Evolutionary conservation across 2,329 filamentous ascomycete species (phyloP).

Genomic region (Aspergillus sp.): DNA sequence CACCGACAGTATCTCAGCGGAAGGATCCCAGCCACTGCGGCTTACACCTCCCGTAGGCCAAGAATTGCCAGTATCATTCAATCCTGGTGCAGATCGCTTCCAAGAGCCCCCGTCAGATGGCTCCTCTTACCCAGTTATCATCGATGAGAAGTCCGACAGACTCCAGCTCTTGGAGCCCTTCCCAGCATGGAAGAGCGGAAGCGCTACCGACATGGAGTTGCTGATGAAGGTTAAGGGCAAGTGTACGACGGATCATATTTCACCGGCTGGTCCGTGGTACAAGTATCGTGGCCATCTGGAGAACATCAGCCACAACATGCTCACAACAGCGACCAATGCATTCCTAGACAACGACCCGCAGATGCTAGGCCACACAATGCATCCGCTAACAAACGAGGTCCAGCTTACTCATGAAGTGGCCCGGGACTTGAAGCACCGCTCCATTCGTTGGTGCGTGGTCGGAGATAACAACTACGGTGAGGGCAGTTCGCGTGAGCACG

Average conservation of each 20-base stretch:
- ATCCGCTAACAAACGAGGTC: slow-evolving; percentile 75
- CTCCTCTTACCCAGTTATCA: slow-evolving; percentile 7
- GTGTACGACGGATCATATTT: slow-evolving; percentile 93
- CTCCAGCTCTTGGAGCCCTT: slow-evolving; percentile 23
- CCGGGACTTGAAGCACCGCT: slow-evolving; percentile 92
- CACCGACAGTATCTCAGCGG: slow-evolving; percentile 10
- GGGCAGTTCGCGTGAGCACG: slow-evolving; percentile 92
- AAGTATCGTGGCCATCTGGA: slow-evolving; percentile 98
- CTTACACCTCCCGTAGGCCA: slow-evolving; percentile 87
- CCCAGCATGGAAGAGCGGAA: slow-evolving; percentile 56
- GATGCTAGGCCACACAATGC: slow-evolving; percentile 26
- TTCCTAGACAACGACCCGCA: slow-evolving; percentile 26
- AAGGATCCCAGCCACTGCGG: slow-evolving; percentile 56
- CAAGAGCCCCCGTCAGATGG: slow-evolving; percentile 18
- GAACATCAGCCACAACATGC: slow-evolving; percentile 99
- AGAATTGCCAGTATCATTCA: slow-evolving; percentile 77
- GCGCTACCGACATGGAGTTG: slow-evolving; percentile 72
- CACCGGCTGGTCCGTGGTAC: slow-evolving; percentile 81
- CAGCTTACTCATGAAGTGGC: slow-evolving; percentile 85
- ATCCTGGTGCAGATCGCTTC: slow-evolving; percentile 73
- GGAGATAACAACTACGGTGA: slow-evolving; percentile 99
- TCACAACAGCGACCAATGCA: slow-evolving; percentile 93
- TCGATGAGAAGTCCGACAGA: slow-evolving; percentile 20
- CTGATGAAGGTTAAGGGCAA: slow-evolving; percentile 93
- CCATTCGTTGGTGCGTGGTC: slow-evolving; percentile 90